A percentile compares a stretch with the other conserved stretches of the same genome.
phyloP scores from a whole-genome alignment of 176 grass and related monocot genomes.

The Secale cereale region DNA sequence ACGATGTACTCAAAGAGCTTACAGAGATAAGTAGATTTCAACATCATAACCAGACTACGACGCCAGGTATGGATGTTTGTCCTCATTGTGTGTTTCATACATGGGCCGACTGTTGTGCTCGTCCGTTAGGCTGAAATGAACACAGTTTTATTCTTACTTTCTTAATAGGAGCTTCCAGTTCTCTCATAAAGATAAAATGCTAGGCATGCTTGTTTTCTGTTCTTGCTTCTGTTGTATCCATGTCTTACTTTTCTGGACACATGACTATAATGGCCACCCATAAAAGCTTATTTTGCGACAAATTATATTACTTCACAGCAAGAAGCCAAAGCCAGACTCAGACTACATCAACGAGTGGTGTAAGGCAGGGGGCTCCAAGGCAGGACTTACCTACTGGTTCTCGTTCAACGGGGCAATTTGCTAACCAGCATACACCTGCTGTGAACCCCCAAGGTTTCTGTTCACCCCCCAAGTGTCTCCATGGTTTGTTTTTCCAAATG shows the following conservation, averaged over 20 bases:
- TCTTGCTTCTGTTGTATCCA: not conserved
- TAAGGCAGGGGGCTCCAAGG: slow-evolving; percentile 38
- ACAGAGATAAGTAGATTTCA: slow-evolving; percentile 72
- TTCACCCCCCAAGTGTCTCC: slow-evolving; percentile 23
- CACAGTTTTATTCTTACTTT: not conserved
- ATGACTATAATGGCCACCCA: not conserved
- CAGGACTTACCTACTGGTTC: slow-evolving; percentile 50
- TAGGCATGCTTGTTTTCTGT: not conserved
- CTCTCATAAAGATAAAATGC: not conserved
- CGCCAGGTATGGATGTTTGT: slow-evolving; percentile 48
- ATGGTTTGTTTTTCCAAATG: not conserved
- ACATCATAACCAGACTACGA: slow-evolving; percentile 42
- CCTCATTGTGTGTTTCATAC: not conserved
- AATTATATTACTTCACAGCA: slow-evolving; percentile 45
- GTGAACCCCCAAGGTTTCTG: slow-evolving; percentile 42
- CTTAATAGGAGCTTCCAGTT: not conserved
- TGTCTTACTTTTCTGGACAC: not conserved
- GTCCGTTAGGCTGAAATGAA: not conserved
- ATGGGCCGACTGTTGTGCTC: not conserved
- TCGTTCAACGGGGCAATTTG: slow-evolving; percentile 52
- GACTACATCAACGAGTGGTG: slow-evolving; percentile 25
- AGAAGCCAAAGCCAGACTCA: slow-evolving; percentile 57
- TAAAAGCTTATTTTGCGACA: not conserved
- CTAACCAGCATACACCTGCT: slow-evolving; percentile 40
- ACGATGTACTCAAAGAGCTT: slow-evolving; percentile 77